A percentile compares a stretch with the other conserved stretches of the same genome.
These are phyloP conservation scores for Starmerella vaccinii DNA, from an alignment of 805 yeast genomes.

Conservation along the genomic window DNA sequence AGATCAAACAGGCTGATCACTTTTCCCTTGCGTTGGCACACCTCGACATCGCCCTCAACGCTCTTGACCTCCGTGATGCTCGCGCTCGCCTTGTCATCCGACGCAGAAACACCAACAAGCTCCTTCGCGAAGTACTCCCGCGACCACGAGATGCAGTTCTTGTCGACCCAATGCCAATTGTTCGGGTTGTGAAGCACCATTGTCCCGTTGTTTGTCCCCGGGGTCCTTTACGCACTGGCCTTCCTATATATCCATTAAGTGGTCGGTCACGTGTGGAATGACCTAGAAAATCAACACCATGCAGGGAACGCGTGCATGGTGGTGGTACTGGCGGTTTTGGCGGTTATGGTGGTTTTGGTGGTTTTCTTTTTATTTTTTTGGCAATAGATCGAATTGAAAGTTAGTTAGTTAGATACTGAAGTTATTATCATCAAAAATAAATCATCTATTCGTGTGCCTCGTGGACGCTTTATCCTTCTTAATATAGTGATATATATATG, in stretches of 20 bases:
- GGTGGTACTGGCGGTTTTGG: background rate
- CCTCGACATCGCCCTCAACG: slow-evolving; percentile 93
- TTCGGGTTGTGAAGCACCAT: slow-evolving; percentile 97
- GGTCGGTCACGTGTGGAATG: slow-evolving; percentile 5
- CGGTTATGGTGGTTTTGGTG: background rate
- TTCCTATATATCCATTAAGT: slow-evolving; percentile 3
- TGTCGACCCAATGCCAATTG: slow-evolving; percentile 99
- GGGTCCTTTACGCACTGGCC: slow-evolving; percentile 12
- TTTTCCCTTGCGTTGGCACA: slow-evolving; percentile 92
- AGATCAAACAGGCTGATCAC: slow-evolving; percentile 86
- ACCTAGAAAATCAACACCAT: slow-evolving; percentile 5
- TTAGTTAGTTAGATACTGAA: too few species aligned
- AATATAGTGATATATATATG: background rate
- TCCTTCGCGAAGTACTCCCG: slow-evolving; percentile 58
- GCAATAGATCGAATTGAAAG: too few species aligned
- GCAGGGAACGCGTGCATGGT: background rate
- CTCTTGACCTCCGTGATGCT: slow-evolving; percentile 40
- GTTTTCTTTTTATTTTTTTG: background rate
- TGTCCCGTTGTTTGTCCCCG: too few species aligned
- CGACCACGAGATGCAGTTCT: slow-evolving; percentile 91
- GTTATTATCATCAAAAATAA: background rate
- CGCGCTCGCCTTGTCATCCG: slow-evolving; percentile 27
- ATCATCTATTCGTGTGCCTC: slow-evolving; percentile 4
- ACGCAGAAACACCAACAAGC: slow-evolving; percentile 43
- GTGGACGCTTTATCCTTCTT: background rate